A percentile compares a stretch with the other conserved stretches of the same genome.
Conservation (phyloP, 768 basidiomycete genomes). For the Xerocomus potaroensis region DNA sequence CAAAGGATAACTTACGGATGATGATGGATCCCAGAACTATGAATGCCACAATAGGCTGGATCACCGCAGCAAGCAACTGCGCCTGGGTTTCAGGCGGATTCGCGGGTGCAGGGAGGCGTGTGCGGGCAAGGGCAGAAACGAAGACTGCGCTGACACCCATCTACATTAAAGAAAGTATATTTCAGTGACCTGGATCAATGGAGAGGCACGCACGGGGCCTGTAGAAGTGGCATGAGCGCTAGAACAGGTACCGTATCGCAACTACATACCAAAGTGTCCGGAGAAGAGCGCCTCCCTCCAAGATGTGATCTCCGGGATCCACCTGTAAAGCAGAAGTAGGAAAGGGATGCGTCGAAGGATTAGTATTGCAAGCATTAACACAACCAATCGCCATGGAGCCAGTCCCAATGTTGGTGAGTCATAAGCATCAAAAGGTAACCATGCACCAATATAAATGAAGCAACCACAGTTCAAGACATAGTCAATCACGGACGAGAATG, state of each 20-base stretch:
- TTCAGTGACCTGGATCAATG: not conserved
- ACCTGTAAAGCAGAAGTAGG: constrained; percentile 71
- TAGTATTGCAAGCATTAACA: constrained; percentile 66
- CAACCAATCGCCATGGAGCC: constrained; percentile 63
- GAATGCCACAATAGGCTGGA: constrained; percentile 86
- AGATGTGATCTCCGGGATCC: constrained; percentile 81
- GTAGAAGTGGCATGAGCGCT: constrained; percentile 3
- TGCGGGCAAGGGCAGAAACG: constrained; percentile 69
- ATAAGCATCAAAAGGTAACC: constrained; percentile 67
- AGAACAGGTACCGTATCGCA: not conserved
- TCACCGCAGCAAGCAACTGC: constrained; percentile 64
- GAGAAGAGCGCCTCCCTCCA: constrained; percentile 88
- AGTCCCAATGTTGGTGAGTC: constrained; percentile 55
- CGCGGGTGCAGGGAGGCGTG: constrained; percentile 52
- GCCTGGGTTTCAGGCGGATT: constrained; percentile 62
- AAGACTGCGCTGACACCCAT: constrained; percentile 95
- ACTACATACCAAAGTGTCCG: constrained; percentile 76
- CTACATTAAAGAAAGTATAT: constrained; percentile 30
- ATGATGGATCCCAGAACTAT: constrained; percentile 84
- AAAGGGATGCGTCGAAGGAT: constrained; percentile 76
- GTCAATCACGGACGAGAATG: constrained; percentile 89
- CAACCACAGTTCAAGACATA: constrained; percentile 77
- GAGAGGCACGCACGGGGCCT: constrained; percentile 48
- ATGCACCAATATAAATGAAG: constrained; percentile 86
- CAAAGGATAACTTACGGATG: constrained; percentile 50